phyloP scores from a whole-genome alignment of 805 yeast species.

The Kluyveromyces siamensis region DNA sequence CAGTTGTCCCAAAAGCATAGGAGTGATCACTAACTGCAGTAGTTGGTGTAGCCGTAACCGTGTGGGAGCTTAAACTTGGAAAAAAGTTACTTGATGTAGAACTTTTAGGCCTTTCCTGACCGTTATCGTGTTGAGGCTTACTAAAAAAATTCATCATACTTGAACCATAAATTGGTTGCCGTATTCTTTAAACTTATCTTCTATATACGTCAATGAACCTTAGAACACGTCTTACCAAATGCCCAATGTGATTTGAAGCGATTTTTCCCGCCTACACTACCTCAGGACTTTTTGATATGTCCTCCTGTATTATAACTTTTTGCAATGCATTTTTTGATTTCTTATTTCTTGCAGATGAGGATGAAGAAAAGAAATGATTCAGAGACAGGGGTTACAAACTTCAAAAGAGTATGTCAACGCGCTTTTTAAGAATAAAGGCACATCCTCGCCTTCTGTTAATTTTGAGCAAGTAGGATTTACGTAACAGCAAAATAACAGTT shows the following conservation, averaged over 20 bases:
- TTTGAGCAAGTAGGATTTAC: too few species aligned
- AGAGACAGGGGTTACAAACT: not conserved
- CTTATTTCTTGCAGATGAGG: not conserved
- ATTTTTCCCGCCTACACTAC: not conserved
- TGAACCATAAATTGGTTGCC: not conserved
- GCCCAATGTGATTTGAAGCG: not conserved
- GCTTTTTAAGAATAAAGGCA: not conserved
- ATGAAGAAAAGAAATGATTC: not conserved
- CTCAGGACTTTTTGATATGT: too few species aligned
- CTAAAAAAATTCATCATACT: constrained; percentile 25
- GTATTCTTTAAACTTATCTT: not conserved
- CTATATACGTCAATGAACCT: not conserved
- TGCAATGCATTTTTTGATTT: not conserved
- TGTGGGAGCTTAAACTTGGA: constrained; percentile 33
- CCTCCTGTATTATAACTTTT: not conserved
- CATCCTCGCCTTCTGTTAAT: too few species aligned
- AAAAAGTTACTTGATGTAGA: constrained; percentile 14
- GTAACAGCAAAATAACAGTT: too few species aligned
- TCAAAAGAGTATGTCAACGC: not conserved
- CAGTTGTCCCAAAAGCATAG: constrained; percentile 62
- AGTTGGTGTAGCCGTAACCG: constrained; percentile 48
- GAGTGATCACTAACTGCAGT: constrained; percentile 57
- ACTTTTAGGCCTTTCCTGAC: constrained; percentile 2
- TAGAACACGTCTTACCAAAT: not conserved
- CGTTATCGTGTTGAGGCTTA: constrained; percentile 7